A percentile compares a stretch with the other conserved stretches of the same genome.
phyloP scores from a whole-genome alignment of 2,329 filamentous ascomycete species.

The Fusarium oxysporum region DNA sequence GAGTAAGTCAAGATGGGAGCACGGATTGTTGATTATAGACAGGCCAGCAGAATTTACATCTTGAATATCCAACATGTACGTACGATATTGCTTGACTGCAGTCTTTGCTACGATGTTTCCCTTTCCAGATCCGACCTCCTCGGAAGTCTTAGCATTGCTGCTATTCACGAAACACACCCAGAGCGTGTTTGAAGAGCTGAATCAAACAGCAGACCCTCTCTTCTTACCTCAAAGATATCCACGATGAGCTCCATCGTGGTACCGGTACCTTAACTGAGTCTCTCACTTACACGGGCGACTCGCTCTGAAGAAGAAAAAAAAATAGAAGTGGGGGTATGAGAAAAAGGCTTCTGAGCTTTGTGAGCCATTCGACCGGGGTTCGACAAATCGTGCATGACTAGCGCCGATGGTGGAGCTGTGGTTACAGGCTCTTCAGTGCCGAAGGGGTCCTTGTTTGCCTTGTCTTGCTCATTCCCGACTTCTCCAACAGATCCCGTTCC shows the following conservation, averaged over 20 bases:
- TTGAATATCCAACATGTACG: not conserved
- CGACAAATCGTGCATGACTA: constrained; percentile 48
- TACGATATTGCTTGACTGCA: constrained; percentile 3
- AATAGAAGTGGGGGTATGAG: constrained; percentile 16
- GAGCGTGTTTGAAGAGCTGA: constrained; percentile 32
- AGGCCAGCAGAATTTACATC: not conserved
- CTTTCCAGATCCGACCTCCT: constrained; percentile 11
- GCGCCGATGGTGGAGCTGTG: constrained; percentile 31
- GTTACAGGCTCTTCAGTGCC: constrained; percentile 36
- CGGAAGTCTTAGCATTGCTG: constrained; percentile 3
- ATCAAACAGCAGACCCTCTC: constrained; percentile 35
- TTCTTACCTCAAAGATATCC: constrained; percentile 29
- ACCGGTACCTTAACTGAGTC: constrained; percentile 36
- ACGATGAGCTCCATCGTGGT: constrained; percentile 35
- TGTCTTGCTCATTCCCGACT: constrained; percentile 2
- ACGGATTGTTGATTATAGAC: constrained; percentile 14
- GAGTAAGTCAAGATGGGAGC: constrained; percentile 25
- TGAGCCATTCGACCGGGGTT: constrained; percentile 39
- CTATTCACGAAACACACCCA: constrained; percentile 24
- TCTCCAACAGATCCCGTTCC: constrained; percentile 35
- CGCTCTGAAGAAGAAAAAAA: constrained; percentile 15
- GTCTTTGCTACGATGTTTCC: constrained; percentile 21
- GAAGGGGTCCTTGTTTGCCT: constrained; percentile 34
- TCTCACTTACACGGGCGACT: constrained; percentile 32
- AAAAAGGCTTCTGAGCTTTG: constrained; percentile 20